These are phyloP conservation scores for Apostasia ramifera DNA, from an alignment of 106 monocot genomes.

Conservation along the genomic window DNA sequence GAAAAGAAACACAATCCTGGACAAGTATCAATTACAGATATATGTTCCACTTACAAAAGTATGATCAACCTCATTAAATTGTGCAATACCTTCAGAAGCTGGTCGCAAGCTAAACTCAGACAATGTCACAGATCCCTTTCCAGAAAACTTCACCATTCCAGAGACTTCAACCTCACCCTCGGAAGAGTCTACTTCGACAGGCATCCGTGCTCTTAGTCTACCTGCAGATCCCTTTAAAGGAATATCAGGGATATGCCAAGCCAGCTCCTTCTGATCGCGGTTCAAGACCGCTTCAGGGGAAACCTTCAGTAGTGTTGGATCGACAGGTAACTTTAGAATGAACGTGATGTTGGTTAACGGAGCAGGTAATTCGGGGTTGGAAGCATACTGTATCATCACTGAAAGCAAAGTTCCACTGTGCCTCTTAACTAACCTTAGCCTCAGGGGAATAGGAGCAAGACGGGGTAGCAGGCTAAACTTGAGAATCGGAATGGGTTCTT, in stretches of 20 bases:
- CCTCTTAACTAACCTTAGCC: slow-evolving; percentile 79
- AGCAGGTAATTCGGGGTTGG: slow-evolving; percentile 56
- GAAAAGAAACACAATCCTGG: not conserved
- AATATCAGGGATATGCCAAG: slow-evolving; percentile 76
- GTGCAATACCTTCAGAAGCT: slow-evolving; percentile 50
- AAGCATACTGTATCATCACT: slow-evolving; percentile 89
- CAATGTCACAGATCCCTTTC: slow-evolving; percentile 41
- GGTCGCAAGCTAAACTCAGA: slow-evolving; percentile 69
- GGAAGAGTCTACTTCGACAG: slow-evolving; percentile 66
- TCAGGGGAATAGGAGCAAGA: slow-evolving; percentile 71
- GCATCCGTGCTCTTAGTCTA: slow-evolving; percentile 74
- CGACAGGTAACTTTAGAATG: slow-evolving; percentile 81
- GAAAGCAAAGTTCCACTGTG: slow-evolving; percentile 79
- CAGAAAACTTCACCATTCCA: slow-evolving; percentile 63
- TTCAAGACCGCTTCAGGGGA: slow-evolving; percentile 79
- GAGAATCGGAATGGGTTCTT: slow-evolving; percentile 65
- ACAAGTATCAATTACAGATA: slow-evolving; percentile 51
- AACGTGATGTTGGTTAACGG: slow-evolving; percentile 75
- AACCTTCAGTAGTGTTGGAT: slow-evolving; percentile 79
- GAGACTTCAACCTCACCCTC: slow-evolving; percentile 71
- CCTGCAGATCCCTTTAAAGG: slow-evolving; percentile 66
- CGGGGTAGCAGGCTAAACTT: slow-evolving; percentile 78
- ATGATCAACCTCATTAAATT: slow-evolving; percentile 70
- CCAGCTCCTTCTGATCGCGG: slow-evolving; percentile 61
- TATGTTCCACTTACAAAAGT: slow-evolving; percentile 68